These are phyloP conservation scores for Plantago ovata DNA, from an alignment of 257 asterid species.

Conservation along the genomic window DNA sequence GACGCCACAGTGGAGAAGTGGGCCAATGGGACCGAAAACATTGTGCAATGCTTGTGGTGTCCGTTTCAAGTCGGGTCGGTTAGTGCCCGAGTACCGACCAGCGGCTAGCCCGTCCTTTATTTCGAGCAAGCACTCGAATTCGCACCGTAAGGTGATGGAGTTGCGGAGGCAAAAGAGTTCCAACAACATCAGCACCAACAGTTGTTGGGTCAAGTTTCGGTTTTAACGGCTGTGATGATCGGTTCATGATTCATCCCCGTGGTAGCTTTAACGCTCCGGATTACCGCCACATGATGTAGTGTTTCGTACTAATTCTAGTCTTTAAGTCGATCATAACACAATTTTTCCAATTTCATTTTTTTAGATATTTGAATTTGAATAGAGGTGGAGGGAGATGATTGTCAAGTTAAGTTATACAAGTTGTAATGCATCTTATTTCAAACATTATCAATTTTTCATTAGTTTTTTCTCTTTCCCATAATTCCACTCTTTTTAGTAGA, in stretches of 20 bases:
- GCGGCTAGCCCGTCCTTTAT: slow-evolving; percentile 59
- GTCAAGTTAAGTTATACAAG: slow-evolving; percentile 40
- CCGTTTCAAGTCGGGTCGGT: slow-evolving; percentile 53
- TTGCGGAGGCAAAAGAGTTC: slow-evolving; percentile 50
- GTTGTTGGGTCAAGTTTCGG: slow-evolving; percentile 21
- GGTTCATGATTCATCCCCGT: slow-evolving; percentile 63
- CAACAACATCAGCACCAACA: slow-evolving; percentile 34
- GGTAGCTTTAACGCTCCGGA: slow-evolving; percentile 51
- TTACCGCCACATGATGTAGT: slow-evolving; percentile 69
- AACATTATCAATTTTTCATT: slow-evolving; percentile 21
- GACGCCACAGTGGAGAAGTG: slow-evolving; percentile 68
- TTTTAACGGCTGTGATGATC: slow-evolving; percentile 90
- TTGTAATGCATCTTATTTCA: slow-evolving; percentile 36
- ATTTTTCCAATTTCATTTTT: slow-evolving; percentile 38
- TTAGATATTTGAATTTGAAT: slow-evolving; percentile 39
- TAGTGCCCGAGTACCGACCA: slow-evolving; percentile 62
- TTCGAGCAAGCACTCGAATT: slow-evolving; percentile 51
- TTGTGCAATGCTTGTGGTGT: slow-evolving; percentile 67
- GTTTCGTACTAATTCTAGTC: slow-evolving; percentile 27
- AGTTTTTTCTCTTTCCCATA: slow-evolving; percentile 1
- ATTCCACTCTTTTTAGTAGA: neutral
- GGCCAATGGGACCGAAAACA: slow-evolving; percentile 66
- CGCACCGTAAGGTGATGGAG: slow-evolving; percentile 56
- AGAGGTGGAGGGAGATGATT: slow-evolving; percentile 31
- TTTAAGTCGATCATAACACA: slow-evolving; percentile 39